phyloP scores from a whole-genome alignment of 2,329 filamentous ascomycete genomes.

The Fusarium irregulare region DNA sequence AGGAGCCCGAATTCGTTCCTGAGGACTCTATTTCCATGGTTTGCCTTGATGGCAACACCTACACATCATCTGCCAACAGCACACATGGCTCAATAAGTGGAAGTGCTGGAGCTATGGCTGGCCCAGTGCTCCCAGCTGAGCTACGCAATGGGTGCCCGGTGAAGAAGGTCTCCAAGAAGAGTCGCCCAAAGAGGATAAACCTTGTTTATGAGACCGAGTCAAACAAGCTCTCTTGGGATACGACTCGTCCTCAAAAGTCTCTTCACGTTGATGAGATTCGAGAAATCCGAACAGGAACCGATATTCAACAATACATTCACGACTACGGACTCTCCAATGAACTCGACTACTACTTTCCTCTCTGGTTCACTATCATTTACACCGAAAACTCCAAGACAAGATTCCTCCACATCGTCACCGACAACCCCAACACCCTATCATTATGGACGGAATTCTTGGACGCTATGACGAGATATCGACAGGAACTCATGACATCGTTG shows the following conservation, averaged over 20 bases:
- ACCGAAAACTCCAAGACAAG: constrained; percentile 85
- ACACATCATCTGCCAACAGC: constrained; percentile 62
- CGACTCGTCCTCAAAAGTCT: constrained; percentile 79
- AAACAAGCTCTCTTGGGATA: constrained; percentile 90
- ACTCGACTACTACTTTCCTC: constrained; percentile 60
- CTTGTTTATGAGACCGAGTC: constrained; percentile 82
- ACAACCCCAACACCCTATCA: constrained; percentile 75
- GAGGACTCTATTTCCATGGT: constrained; percentile 52
- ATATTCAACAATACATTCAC: constrained; percentile 89
- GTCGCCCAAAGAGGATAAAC: constrained; percentile 72
- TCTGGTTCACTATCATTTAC: constrained; percentile 93
- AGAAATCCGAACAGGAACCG: constrained; percentile 84
- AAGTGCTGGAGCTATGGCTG: constrained; percentile 61
- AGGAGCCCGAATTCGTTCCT: constrained; percentile 57
- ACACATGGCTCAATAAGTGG: constrained; percentile 60
- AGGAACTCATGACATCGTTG: constrained; percentile 89
- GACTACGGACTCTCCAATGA: constrained; percentile 78
- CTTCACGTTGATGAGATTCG: constrained; percentile 97
- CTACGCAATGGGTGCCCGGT: constrained; percentile 83
- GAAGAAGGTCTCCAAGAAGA: constrained; percentile 87
- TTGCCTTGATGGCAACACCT: constrained; percentile 56
- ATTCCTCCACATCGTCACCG: constrained; percentile 87
- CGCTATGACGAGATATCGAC: constrained; percentile 84
- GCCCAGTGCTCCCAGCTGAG: constrained; percentile 79
- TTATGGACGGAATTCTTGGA: constrained; percentile 89